These are phyloP conservation scores for Carex parvula DNA, from an alignment of 176 grass and related monocot genomes.

Conservation along the genomic window DNA sequence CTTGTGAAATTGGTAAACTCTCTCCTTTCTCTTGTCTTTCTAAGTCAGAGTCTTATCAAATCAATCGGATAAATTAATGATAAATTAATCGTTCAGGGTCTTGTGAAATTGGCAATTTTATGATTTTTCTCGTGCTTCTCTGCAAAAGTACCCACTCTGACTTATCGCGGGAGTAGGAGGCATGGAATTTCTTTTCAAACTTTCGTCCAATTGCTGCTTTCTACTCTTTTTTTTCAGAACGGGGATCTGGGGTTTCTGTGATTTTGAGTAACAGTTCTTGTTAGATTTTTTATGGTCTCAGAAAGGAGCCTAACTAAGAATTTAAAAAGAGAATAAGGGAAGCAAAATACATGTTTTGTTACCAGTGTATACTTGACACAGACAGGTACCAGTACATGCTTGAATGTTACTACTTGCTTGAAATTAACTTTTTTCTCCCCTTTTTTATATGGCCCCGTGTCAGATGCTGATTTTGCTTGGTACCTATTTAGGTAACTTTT, in stretches of 20 bases:
- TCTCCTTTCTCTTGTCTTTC: no score
- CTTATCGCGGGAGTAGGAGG: no score
- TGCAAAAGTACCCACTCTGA: neutral
- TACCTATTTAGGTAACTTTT: slow-evolving; percentile 5
- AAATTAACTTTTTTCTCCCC: neutral
- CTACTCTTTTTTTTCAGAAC: no score
- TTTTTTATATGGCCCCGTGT: neutral
- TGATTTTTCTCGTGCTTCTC: neutral
- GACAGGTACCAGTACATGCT: slow-evolving; percentile 12
- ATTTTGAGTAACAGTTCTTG: neutral
- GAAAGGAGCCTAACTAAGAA: neutral
- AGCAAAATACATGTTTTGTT: neutral
- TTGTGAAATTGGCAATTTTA: no score
- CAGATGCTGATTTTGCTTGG: slow-evolving; percentile 4
- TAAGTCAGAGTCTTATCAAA: no score
- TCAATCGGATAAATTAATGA: no score
- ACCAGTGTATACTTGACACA: neutral
- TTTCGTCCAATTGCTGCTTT: no score
- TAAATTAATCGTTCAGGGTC: no score
- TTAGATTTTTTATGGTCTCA: neutral
- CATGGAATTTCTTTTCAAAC: no score
- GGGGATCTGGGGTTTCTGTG: neutral
- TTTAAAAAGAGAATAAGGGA: neutral
- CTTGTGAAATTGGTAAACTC: no score
- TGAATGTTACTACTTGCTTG: slow-evolving; percentile 7